phyloP scores from a whole-genome alignment of 768 basidiomycete species.

The Dioszegia hungarica region DNA sequence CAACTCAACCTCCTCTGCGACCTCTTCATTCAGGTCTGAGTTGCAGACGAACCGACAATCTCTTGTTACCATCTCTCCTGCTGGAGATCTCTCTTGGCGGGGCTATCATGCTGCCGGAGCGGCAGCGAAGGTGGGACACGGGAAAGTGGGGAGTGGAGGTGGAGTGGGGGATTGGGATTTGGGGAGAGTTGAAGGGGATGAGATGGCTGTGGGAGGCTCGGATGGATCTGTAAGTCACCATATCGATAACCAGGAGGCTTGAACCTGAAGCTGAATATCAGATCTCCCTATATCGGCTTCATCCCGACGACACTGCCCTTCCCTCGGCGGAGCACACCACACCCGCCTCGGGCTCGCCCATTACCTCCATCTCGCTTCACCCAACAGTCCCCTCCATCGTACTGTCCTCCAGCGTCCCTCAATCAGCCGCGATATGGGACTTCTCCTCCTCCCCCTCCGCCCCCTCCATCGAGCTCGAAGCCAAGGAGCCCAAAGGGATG shows the following conservation, averaged over 20 bases:
- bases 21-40: conserved; percentile 30
- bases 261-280: not conserved
- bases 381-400: conserved; percentile 32
- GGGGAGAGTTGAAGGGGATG: conserved; percentile 23
- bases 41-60: conserved; percentile 32
- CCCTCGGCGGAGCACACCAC: conserved; percentile 9
- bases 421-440: conserved; percentile 26
- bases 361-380: conserved; percentile 25
- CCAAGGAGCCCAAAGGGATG: conserved; percentile 28
- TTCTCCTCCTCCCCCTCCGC: conserved; percentile 6
- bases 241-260: not conserved
- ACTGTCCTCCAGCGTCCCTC: conserved; percentile 17
- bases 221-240: conserved; percentile 38
- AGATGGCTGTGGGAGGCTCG: conserved; percentile 25
- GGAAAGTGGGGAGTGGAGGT: conserved; percentile 28
- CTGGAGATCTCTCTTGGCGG: conserved; percentile 28
- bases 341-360: conserved; percentile 14
- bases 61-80: conserved; percentile 26
- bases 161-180: conserved; percentile 41
- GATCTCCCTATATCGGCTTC: not conserved
- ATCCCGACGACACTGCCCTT: not conserved
- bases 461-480: conserved; percentile 12
- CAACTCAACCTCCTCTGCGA: conserved; percentile 4
- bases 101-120: conserved; percentile 9
- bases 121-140: not conserved